These are phyloP conservation scores for Acorus calamus DNA, from an alignment of 106 monocot species.

Conservation along the genomic window DNA sequence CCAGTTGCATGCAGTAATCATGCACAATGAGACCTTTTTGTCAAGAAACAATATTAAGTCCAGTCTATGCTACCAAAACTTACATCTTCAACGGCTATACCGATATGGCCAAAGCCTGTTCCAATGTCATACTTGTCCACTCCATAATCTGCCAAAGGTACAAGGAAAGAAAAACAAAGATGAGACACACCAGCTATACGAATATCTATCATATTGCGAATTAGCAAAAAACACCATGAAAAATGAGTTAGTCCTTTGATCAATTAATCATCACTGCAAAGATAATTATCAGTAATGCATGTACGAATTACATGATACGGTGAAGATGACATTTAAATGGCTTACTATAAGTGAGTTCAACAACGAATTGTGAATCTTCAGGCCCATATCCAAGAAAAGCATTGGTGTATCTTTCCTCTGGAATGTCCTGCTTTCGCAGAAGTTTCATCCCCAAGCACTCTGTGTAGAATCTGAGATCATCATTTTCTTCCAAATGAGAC, in stretches of 20 bases:
- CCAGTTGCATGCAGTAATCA: too few relatives aligned
- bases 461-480: constrained; percentile 67
- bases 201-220: too few relatives aligned
- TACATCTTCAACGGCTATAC: constrained; percentile 93
- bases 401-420: constrained; percentile 92
- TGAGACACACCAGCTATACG: too few relatives aligned
- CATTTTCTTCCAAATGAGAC: neutral
- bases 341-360: constrained; percentile 81
- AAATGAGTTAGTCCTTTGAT: neutral
- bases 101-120: constrained; percentile 90
- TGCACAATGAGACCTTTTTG: too few relatives aligned
- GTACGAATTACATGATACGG: too few relatives aligned
- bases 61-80: constrained; percentile 22
- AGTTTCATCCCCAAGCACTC: constrained; percentile 93
- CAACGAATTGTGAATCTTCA: constrained; percentile 86
- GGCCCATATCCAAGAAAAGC: constrained; percentile 97
- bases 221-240: neutral
- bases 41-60: too few relatives aligned
- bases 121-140: constrained; percentile 86
- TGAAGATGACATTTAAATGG: too few relatives aligned
- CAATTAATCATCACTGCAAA: too few relatives aligned
- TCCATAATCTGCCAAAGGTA: constrained; percentile 65
- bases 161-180: constrained; percentile 1
- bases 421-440: constrained; percentile 79
- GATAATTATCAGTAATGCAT: too few relatives aligned